Conservation (phyloP, 2,329 filamentous ascomycete genomes). For the Hymenoscyphus albidus region DNA sequence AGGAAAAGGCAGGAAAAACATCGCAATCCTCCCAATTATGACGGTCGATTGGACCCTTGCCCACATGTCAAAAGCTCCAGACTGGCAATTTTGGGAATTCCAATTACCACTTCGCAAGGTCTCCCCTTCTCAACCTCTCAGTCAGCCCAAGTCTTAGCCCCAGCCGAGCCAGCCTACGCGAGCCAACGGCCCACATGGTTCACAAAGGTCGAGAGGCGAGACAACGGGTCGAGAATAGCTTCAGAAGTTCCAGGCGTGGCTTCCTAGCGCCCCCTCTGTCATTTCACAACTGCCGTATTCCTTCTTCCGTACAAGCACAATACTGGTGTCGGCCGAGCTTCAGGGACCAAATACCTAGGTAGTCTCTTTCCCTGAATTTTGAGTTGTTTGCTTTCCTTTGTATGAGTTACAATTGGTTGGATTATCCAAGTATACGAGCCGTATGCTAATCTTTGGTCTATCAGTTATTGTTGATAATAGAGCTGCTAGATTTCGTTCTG, state of each 20-base stretch:
- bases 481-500: no score
- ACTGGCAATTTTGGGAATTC: background rate
- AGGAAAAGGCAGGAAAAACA: no score
- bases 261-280: background rate
- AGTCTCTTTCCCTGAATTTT: no score
- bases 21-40: background rate
- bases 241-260: background rate
- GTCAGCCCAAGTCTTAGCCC: background rate
- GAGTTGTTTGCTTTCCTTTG: no score
- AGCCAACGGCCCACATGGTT: background rate
- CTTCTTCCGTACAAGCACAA: no score
- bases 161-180: background rate
- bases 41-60: background rate
- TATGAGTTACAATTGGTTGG: no score
- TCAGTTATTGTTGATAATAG: no score
- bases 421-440: no score
- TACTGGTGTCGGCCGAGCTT: no score
- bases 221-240: background rate
- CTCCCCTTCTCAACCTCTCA: background rate
- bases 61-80: background rate
- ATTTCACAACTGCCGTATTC: background rate
- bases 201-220: background rate
- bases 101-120: background rate
- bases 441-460: no score
- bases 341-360: no score